Conservation (phyloP, 257 asterid species). For the Linderniella brevidens region DNA sequence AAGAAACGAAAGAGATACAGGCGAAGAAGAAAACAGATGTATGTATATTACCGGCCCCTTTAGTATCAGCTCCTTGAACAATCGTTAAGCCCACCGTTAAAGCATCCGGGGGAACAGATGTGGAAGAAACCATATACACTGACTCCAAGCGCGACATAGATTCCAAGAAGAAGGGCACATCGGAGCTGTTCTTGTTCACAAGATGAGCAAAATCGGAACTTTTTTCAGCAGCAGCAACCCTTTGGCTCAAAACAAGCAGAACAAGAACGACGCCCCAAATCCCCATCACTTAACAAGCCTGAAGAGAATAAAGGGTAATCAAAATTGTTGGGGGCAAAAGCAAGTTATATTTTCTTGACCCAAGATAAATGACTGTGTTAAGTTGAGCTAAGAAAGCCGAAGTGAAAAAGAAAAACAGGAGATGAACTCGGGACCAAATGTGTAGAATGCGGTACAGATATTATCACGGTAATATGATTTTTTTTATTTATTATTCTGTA, state of each 20-base stretch:
- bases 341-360: no score
- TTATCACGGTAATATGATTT: no score
- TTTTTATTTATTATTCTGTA: no score
- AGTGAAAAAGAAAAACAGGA: no score
- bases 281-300: conserved; percentile 9
- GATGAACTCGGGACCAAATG: no score
- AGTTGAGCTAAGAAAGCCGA: no score
- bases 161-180: conserved; percentile 21
- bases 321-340: no score
- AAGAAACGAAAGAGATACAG: not conserved
- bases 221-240: conserved; percentile 26
- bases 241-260: conserved; percentile 16
- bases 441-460: no score
- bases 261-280: conserved; percentile 23
- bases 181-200: conserved; percentile 24
- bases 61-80: conserved; percentile 68
- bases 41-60: conserved; percentile 50
- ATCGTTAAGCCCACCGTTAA: conserved; percentile 74
- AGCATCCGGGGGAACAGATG: conserved; percentile 25
- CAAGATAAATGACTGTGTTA: no score
- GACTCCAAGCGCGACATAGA: conserved; percentile 31
- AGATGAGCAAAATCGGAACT: conserved; percentile 41
- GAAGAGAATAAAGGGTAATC: no score
- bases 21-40: not conserved
- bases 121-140: conserved; percentile 38